Evolutionary conservation across 176 grass and related monocot genomes (phyloP).

Genomic region (Avena insularis): DNA sequence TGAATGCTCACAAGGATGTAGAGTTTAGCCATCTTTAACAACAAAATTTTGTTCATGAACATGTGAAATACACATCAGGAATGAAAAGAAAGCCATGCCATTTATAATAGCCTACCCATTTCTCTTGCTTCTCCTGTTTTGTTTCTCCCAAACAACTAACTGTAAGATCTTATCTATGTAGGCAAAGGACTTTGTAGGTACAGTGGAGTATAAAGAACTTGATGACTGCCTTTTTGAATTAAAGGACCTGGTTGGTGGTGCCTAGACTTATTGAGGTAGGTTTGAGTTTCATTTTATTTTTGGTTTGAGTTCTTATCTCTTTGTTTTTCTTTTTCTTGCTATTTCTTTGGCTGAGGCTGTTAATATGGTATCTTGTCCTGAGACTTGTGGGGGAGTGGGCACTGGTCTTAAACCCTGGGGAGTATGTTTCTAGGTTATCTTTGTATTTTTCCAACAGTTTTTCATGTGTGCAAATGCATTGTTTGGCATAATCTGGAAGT

Average conservation of each 20-base stretch:
- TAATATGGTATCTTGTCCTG: background rate
- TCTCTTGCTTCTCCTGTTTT: background rate
- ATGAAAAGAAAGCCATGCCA: conserved; percentile 7
- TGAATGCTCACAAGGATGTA: background rate
- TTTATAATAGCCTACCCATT: background rate
- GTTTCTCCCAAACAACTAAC: conserved; percentile 22
- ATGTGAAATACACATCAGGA: background rate
- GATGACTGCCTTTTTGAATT: conserved; percentile 64
- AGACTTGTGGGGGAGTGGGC: background rate
- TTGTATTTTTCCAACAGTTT: background rate
- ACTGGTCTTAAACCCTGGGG: background rate
- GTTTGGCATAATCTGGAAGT: background rate
- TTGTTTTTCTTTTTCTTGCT: conserved; percentile 21
- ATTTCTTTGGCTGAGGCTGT: background rate
- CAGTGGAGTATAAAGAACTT: conserved; percentile 64
- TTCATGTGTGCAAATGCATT: background rate
- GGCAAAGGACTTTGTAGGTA: conserved; percentile 61
- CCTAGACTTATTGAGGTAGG: conserved; percentile 34
- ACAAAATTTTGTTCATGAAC: background rate
- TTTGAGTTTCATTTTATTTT: background rate
- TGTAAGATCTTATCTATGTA: conserved; percentile 41
- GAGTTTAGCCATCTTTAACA: background rate
- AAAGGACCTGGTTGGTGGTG: conserved; percentile 49
- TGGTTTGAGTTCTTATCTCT: background rate
- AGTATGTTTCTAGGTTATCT: background rate